Base-by-base conservation (phyloP, 495 filamentous ascomycete species). In the Penicillium ochrochloron region DNA sequence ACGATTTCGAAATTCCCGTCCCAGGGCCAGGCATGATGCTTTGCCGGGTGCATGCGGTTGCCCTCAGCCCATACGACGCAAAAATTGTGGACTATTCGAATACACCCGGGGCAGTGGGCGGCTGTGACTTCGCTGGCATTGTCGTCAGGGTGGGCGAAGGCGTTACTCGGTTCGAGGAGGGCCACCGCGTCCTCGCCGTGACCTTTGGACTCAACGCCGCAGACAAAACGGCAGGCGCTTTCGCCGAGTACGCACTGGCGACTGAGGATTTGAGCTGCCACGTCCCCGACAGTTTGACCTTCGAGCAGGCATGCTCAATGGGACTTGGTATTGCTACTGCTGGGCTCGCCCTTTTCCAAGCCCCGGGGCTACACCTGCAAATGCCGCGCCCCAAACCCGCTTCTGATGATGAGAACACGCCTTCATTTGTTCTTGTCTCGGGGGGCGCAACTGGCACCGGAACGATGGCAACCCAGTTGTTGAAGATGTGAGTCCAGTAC, bases 121-220 rank as follows among this genome's bases (percentile, higher is more conserved):
- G 59, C 31, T 52, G 44, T 37, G 59, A 60, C 33, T 60, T 60
- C 33, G 10, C 59, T 2, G 59, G 59, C 0, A 21, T 25, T 2
- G 59, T 60, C 3, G n/a, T 17, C 2, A 4, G 5, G 9, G 17
- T 57, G 17, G 59, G 59, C 9, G 5, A 23, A 9, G 44, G 8
- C 1, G 59, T 37, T 1, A 17, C 44, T 2, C 33, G 33, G 33
- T 35, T 35, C 33, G 8, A 35, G 33, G 33, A 35, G 33, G 33
- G 33, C 11, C 8, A 35, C 33, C 33, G 33, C 11, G 33, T 35
- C 7, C 33, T 35, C 33, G 33, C 33, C 33, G 33, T 35, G 7
- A 35, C 33, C 33, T 35, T 35, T 35, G 33, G 33, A 8, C 11
- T 11, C 7, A 35, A 35, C 11, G 33, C 33, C 33, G 7, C 11